A percentile compares a stretch with the other conserved stretches of the same genome.
These are phyloP conservation scores for Erysimum cheiri DNA, from an alignment of 441 rosid species.

Conservation along the genomic window DNA sequence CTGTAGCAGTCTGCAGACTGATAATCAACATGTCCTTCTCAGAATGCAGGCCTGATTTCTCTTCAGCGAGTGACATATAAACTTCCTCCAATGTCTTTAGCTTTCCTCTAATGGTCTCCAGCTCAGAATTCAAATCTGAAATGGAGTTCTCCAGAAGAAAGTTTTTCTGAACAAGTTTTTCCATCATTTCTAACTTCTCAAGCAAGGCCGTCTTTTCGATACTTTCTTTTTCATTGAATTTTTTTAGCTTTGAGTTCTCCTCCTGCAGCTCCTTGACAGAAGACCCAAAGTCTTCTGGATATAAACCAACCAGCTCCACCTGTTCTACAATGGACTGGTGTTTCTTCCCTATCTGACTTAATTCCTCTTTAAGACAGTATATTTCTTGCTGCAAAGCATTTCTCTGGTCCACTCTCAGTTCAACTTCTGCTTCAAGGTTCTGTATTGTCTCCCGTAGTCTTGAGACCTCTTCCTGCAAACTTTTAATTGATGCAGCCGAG, in stretches of 20 bases:
- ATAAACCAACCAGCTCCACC: slow-evolving; percentile 73
- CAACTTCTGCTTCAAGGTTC: slow-evolving; percentile 90
- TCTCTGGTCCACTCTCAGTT: slow-evolving; percentile 80
- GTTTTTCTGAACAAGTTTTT: slow-evolving; percentile 79
- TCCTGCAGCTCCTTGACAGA: slow-evolving; percentile 71
- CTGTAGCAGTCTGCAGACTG: slow-evolving; percentile 60
- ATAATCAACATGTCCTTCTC: slow-evolving; percentile 67
- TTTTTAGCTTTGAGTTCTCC: slow-evolving; percentile 66
- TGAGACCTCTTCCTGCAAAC: slow-evolving; percentile 73
- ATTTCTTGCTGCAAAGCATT: slow-evolving; percentile 97
- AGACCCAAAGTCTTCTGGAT: slow-evolving; percentile 62
- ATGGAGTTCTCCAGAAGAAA: slow-evolving; percentile 78
- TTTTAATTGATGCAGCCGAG: slow-evolving; percentile 72
- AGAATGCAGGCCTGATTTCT: slow-evolving; percentile 66
- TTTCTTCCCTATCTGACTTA: slow-evolving; percentile 70
- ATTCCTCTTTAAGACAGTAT: slow-evolving; percentile 90
- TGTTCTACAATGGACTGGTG: slow-evolving; percentile 67
- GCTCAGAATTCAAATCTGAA: slow-evolving; percentile 79
- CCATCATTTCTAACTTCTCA: slow-evolving; percentile 73
- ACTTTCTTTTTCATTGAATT: slow-evolving; percentile 54
- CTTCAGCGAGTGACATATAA: slow-evolving; percentile 58
- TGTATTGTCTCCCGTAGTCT: slow-evolving; percentile 67
- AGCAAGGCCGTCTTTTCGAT: slow-evolving; percentile 63
- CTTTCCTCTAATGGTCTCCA: slow-evolving; percentile 71
- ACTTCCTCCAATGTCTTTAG: slow-evolving; percentile 70